Evolutionary conservation across 352 stramenopile genomes (phyloP), one percentile per base, ranked within the genome.

Genomic region (Globisporangium middletonii): DNA sequence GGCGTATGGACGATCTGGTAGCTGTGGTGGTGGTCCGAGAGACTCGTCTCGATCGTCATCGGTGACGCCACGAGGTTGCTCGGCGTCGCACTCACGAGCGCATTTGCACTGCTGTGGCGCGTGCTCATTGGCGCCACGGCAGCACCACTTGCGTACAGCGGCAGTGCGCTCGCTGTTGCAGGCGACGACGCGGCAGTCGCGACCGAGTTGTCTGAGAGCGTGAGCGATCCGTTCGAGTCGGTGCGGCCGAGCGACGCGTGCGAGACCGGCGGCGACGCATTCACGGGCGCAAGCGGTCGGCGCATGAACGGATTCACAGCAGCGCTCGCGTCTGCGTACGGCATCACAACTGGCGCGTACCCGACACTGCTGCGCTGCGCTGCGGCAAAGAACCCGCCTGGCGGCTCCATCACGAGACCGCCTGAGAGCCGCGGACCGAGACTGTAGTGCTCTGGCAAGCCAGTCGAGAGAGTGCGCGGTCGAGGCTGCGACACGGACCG

Each of bases 1-100:
- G 78, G 79, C 12, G 79, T 89, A 30, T 60, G 73, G 52, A 86
- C 75, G 55, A 86, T 86, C 44, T 64, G 69, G 59, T 89, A 89
- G 55, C 69, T 83, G 30, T 59, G 47, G 35, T 75, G 69, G 9
- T 68, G 35, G 38, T 77, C 63, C 43, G 68, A 62, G 19, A 69
- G 59, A 33, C 37, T 50, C 38, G 45, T 64, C 52, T 64, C 51
- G 45, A 64, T 64, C 52, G 51, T 56, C 59, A 64, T 64, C n/a
- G 28, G 35, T 35, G 49, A 44, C 28, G 49, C 33, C 6, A 48
- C 43, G 18, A 19, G 33, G 33, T 38, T 38, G 33, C 33, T 38
- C 33, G 33, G 33, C 4, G 33, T 38, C 33, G 33, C 33, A 12
- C 33, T 38, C 33, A 38, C 33, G 33, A 38, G 33, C 33, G 33